Percentiles rank a stretch among this genome's conserved stretches.
phyloP scores from a whole-genome alignment of 306 rosid species.

The Quercus alba region DNA sequence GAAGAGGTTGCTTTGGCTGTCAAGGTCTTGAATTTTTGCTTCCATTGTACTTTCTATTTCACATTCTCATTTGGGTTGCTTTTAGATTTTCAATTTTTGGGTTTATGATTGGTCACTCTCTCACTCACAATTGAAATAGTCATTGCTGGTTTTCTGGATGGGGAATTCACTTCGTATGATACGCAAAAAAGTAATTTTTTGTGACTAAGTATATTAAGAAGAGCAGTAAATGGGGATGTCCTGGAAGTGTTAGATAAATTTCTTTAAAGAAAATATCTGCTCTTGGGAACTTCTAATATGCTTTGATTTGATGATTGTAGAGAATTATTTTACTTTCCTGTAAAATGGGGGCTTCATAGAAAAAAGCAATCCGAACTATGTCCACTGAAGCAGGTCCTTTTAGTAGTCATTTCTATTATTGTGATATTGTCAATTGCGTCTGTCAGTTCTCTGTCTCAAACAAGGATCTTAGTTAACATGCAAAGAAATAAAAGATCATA shows the following conservation, averaged over 20 bases:
- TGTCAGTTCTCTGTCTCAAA: too few relatives aligned
- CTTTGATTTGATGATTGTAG: background rate
- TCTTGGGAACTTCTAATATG: background rate
- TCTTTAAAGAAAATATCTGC: constrained; percentile 7
- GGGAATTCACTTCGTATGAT: background rate
- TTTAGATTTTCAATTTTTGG: background rate
- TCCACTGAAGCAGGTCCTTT: background rate
- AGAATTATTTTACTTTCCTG: background rate
- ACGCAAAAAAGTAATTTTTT: background rate
- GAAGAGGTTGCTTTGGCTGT: constrained; percentile 77
- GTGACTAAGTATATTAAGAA: background rate
- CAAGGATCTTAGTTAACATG: too few relatives aligned
- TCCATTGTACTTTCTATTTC: background rate
- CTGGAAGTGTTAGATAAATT: constrained; percentile 47
- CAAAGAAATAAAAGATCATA: too few relatives aligned
- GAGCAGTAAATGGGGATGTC: background rate
- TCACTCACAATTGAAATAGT: background rate
- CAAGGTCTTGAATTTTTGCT: constrained; percentile 39
- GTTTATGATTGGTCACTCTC: background rate
- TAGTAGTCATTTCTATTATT: too few relatives aligned
- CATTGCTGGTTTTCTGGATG: background rate
- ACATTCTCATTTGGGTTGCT: background rate
- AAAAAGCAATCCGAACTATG: background rate
- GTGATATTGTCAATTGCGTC: too few relatives aligned
- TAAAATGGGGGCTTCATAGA: background rate